Evolutionary conservation across 768 basidiomycete species (phyloP), one percentile per base, ranked within the genome.

Genomic region (Auriculariales sp.): DNA sequence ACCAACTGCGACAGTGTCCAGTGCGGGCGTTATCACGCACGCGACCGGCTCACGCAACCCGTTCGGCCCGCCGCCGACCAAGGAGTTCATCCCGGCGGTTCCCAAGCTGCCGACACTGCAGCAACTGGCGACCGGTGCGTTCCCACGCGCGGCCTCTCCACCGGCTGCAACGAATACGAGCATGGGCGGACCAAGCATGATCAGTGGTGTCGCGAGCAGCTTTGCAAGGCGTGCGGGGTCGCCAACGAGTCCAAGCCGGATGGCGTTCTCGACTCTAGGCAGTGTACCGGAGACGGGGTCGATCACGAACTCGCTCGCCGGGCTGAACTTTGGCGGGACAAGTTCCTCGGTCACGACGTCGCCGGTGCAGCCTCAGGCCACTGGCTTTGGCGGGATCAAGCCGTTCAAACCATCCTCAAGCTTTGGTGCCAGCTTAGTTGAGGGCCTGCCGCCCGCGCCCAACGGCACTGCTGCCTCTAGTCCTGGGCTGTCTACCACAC

Each of bases 41-140:
- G 79, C 84, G 61, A 99, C 95, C 3, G 94, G 95, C 25, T 88
- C 89, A 5, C 81, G 79, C 56, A 99, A 99, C 71, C 95, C 95
- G 3, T 99, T 99, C 55, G 93, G 91, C 4, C 75, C 78, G 28
- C 77, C 86, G 3, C 69, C 74, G 4, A 71, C 73, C 7, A 67
- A 77, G 22, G 66, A 69, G 14, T 58, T 59, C 10, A n/a, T n/a
- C n/a, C 75, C 80, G 1, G 79, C 84, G 14, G 69, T 86, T 25
- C 84, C 87, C 1, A 84, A 81, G 61, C 75, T 71, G 27, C 88
- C 84, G 9, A 90, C 87, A 2, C 67, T 97, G 58, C 76, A 85
- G 64, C 85, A 95, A 59, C 65, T 97, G 12, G 74, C 81, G 2
- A 74, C 73, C 66, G 74, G 77, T 9, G 55, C 64, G 15, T 67